Conservation (phyloP, 176 grass and related monocot species). For the Aegilops umbellulata region DNA sequence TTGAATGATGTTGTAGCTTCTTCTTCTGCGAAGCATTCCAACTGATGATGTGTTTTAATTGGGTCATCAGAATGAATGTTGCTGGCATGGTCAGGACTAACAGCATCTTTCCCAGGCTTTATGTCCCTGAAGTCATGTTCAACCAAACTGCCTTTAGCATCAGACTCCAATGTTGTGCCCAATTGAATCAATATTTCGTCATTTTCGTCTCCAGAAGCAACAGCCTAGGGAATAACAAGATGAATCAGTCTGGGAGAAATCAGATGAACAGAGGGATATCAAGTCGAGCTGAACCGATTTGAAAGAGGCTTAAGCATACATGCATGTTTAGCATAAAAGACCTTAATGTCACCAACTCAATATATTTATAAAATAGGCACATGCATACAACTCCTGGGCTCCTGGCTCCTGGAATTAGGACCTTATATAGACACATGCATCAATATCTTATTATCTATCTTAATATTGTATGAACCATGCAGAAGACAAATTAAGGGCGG, state of each 20-base stretch:
- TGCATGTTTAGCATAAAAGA: not conserved
- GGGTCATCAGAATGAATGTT: slow-evolving; percentile 9
- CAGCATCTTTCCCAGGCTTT: not conserved
- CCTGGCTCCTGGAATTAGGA: not conserved
- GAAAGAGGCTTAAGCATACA: slow-evolving; percentile 3
- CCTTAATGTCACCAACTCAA: not conserved
- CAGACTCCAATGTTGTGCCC: slow-evolving; percentile 12
- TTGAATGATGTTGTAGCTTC: not conserved
- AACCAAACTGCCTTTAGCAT: slow-evolving; percentile 21
- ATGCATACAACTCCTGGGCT: not conserved
- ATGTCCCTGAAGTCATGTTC: slow-evolving; percentile 7
- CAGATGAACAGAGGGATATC: not conserved
- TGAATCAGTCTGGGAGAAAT: slow-evolving; percentile 12
- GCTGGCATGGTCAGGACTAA: not conserved
- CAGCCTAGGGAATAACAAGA: slow-evolving; percentile 10
- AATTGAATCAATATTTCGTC: slow-evolving; percentile 29
- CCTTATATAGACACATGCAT: not conserved
- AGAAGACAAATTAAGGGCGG: not conserved
- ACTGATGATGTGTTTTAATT: not conserved
- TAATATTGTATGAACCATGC: slow-evolving; percentile 9
- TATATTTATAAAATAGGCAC: not conserved
- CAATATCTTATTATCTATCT: not conserved
- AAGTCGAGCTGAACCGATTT: not conserved
- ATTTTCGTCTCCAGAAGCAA: slow-evolving; percentile 29
- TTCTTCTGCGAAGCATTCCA: slow-evolving; percentile 27